Base-by-base conservation (phyloP, 1,139 yeast genomes). In the Lodderomyces elongisporus region DNA sequence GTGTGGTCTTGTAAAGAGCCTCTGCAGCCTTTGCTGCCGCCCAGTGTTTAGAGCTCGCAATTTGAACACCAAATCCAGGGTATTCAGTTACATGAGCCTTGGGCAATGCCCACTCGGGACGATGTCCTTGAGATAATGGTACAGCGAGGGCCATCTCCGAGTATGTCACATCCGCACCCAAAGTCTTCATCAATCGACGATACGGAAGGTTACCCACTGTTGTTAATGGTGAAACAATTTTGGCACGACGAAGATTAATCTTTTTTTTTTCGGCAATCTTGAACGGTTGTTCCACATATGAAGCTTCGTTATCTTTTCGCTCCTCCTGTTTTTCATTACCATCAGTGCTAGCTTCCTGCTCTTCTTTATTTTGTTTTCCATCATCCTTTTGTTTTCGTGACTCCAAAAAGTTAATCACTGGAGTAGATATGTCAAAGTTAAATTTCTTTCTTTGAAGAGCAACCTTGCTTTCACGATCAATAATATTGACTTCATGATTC, bases 181-280 rank as follows among this genome's bases (percentile, higher is more conserved):
- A 62, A 1, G 81, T 70, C 50, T 82, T 84, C 96, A 93, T 91
- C 39, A 93, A 70, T 45, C 97, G 74, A 56, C 99, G 81, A 61
- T 79, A 91, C 10, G 99, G 98, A 49, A 93, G 67, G 56, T 91
- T 91, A 21, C 99, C 99, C 5, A 93, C 98, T 0, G 99, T 91
- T 15, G 99, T 93, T 44, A 91, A 71, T 2, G 99, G 99, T 1
- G 96, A 87, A 9, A 91, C 82, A 40, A 91, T 88, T 56, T 87
- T 89, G 41, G 93, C 91, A 26, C 77, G 63, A 33, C 69, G 64
- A 34, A 85, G 69, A 51, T 87, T 66, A 30, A 93, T 57, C 40
- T 61, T 70, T 56, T 81, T 84, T 74, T 91, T 91, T 56, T 91
- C 97, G n/a, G 74, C 62, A 1, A 85, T 70, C 48, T 75, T 77